Conservation (phyloP, 257 asterid genomes). For the Jaltomata sinuosa region DNA sequence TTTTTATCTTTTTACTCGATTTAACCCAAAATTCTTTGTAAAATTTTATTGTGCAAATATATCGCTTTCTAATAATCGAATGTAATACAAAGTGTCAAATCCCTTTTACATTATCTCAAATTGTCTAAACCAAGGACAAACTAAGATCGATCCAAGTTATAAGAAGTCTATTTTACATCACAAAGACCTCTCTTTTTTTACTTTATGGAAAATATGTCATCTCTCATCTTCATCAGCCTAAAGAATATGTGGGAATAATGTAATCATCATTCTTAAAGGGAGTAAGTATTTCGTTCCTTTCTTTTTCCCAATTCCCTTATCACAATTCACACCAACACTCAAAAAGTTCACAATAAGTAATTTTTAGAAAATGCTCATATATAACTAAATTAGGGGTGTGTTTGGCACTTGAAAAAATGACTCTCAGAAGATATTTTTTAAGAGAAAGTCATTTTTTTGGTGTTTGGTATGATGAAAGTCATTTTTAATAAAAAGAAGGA, state of each 20-base stretch:
- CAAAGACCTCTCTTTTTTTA: too few relatives aligned
- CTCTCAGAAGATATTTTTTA: too few relatives aligned
- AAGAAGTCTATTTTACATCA: not conserved
- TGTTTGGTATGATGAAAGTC: too few relatives aligned
- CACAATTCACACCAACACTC: not conserved
- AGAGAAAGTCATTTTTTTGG: too few relatives aligned
- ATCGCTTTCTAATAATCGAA: not conserved
- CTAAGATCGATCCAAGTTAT: not conserved
- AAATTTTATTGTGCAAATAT: not conserved
- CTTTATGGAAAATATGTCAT: too few relatives aligned
- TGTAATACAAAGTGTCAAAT: not conserved
- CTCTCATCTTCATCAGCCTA: not conserved
- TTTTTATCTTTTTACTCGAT: not conserved
- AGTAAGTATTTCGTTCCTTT: not conserved
- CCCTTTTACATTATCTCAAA: not conserved
- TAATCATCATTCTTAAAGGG: not conserved
- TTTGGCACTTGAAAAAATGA: too few relatives aligned
- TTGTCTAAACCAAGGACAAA: not conserved
- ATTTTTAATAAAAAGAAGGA: too few relatives aligned
- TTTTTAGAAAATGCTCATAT: too few relatives aligned
- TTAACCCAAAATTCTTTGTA: not conserved
- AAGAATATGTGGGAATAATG: not conserved
- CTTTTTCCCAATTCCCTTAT: not conserved
- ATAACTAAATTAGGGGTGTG: too few relatives aligned
- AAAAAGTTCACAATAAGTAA: too few relatives aligned